Evolutionary conservation across 2,329 filamentous ascomycete species (phyloP), one percentile per base, ranked within the genome.

Genomic region (Apiospora marii): DNA sequence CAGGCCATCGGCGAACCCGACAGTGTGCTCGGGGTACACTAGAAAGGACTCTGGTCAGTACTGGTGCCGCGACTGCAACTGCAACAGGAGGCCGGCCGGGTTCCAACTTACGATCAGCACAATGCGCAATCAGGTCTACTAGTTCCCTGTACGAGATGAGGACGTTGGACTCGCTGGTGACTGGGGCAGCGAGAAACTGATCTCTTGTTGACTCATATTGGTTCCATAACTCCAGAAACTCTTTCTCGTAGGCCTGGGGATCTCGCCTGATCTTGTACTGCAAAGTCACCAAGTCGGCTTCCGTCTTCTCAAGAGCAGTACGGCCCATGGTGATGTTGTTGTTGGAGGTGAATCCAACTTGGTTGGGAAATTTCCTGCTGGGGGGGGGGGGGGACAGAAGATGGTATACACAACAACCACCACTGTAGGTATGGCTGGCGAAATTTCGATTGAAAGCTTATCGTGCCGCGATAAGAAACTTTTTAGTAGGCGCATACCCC

Each of bases 251-350:
- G 3, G 95, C 97, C 79, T 91, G 90, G 67, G 95, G 94, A 84
- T 98, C 95, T 82, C 92, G 90, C 76, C 93, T 90, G 80, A 98
- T 95, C 85, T 97, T 98, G 86, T 97, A 94, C 81, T 97, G 95
- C 70, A 98, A 86, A 83, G 93, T 96, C 75, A 94, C 92, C 89
- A 97, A 87, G 83, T 97, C 94, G 46, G 95, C 95, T 81, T 98
- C 95, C 77, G 98, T 91, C 88, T 98, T 98, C 85, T 98, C 95
- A 83, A 98, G 91, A 74, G 95, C 95, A 72, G 93, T 94, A 85
- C 98, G 98, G 73, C 91, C 93, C 91, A 94, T 96, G 64, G 68
- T 22, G 68, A 70, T 19, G 41, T 24, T 16, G 34, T 51, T 13
- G 30, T 70, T 34, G 46, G 46, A n/a, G 44, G 41, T 64, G 34